Conservation (phyloP, 2,329 filamentous ascomycete species). For the Talaromyces albobiverticillius region DNA sequence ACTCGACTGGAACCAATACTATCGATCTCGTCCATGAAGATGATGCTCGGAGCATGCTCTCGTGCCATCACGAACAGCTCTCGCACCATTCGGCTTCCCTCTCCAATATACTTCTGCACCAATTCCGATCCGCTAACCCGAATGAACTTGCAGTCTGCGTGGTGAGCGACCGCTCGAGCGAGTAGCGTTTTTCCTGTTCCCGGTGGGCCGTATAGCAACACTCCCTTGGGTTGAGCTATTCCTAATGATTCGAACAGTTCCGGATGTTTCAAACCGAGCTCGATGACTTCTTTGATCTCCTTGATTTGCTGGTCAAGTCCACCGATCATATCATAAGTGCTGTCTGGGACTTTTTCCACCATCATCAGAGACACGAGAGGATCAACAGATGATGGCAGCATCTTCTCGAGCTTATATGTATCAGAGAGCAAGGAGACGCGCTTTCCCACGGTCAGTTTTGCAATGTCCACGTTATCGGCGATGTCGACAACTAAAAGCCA, state of each 20-base stretch:
- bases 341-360: conserved; percentile 99
- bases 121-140: conserved; percentile 92
- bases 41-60: conserved; percentile 96
- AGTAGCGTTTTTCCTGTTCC: conserved; percentile 96
- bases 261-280: conserved; percentile 95
- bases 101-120: conserved; percentile 99
- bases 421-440: conserved; percentile 95
- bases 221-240: conserved; percentile 97
- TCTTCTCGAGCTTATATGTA: conserved; percentile 98
- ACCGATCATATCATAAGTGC: conserved; percentile 99
- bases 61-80: conserved; percentile 99
- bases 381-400: conserved; percentile 95
- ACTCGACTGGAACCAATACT: conserved; percentile 97
- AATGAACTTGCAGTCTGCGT: conserved; percentile 99
- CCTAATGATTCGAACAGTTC: conserved; percentile 99
- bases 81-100: conserved; percentile 96
- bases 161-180: conserved; percentile 92
- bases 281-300: conserved; percentile 99
- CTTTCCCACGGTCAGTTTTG: conserved; percentile 95
- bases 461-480: conserved; percentile 86
- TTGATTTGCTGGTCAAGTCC: conserved; percentile 99
- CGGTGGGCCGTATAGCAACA: conserved; percentile 91
- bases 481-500: conserved; percentile 86
- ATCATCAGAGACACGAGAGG: conserved; percentile 99
- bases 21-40: conserved; percentile 99